A percentile compares a stretch with the other conserved stretches of the same genome.
phyloP scores from a whole-genome alignment of 257 asterid genomes.

The Nyctanthes arbortristis region DNA sequence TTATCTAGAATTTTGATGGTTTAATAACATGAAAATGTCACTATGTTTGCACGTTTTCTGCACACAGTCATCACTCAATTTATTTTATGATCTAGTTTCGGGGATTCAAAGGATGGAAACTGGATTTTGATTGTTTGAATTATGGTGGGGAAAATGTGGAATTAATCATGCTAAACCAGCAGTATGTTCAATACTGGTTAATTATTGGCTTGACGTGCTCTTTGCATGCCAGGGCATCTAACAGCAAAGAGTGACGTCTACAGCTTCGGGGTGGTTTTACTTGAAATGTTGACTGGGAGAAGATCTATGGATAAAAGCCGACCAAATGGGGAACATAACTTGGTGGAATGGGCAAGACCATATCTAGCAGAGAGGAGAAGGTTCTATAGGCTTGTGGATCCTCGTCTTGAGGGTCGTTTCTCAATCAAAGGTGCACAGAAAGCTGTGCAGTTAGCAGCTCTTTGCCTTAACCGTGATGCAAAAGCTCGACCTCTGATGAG shows the following conservation, averaged over 20 bases:
- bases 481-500: constrained; percentile 77
- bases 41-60: too few species aligned
- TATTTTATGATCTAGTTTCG: neutral
- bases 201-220: neutral
- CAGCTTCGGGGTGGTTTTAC: constrained; percentile 83
- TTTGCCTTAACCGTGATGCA: constrained; percentile 68
- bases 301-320: constrained; percentile 71
- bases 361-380: constrained; percentile 57
- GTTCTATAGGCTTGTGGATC: constrained; percentile 61
- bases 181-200: neutral
- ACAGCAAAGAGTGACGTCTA: constrained; percentile 85
- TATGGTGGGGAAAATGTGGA: neutral
- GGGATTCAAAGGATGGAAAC: neutral
- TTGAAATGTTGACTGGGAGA: constrained; percentile 65
- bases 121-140: neutral
- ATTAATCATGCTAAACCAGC: neutral
- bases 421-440: constrained; percentile 64
- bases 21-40: neutral
- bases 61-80: too few species aligned
- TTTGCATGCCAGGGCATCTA: constrained; percentile 57
- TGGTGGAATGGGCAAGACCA: constrained; percentile 77
- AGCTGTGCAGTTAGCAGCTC: constrained; percentile 63
- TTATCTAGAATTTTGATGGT: neutral
- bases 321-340: constrained; percentile 61
- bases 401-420: constrained; percentile 71